Percentiles rank a stretch among this genome's conserved stretches.
Conservation (phyloP, 1,139 yeast species). For the Geotrichum australiense region DNA sequence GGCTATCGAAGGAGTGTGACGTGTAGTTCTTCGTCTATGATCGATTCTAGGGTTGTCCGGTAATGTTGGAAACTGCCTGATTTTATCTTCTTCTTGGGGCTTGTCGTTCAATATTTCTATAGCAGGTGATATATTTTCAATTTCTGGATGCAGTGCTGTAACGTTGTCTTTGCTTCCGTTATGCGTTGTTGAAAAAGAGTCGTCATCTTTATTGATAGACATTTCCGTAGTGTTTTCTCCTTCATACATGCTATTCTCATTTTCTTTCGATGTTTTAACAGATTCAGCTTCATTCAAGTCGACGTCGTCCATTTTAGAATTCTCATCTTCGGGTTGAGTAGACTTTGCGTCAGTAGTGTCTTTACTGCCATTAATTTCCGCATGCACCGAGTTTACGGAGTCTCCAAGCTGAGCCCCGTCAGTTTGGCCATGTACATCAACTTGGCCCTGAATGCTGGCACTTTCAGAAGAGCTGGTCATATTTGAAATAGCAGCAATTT, state of each 20-base stretch:
- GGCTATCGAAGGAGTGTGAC: conserved; percentile 29
- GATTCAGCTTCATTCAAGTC: background rate
- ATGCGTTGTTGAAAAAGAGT: background rate
- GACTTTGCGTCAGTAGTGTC: too few species aligned
- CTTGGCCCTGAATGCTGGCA: too few species aligned
- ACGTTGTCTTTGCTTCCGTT: conserved; percentile 1
- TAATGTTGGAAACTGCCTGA: conserved; percentile 12
- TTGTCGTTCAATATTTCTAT: conserved; percentile 2
- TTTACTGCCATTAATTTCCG: too few species aligned
- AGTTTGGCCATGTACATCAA: too few species aligned
- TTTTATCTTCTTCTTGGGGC: conserved; percentile 5
- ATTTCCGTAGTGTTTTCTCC: conserved; percentile 1
- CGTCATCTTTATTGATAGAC: background rate
- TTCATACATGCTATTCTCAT: background rate
- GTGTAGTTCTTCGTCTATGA: background rate
- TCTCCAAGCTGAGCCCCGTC: too few species aligned
- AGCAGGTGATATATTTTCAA: conserved; percentile 2
- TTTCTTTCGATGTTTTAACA: background rate
- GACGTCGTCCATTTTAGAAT: background rate
- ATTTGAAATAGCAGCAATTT: too few species aligned
- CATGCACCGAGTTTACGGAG: too few species aligned
- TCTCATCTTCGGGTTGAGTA: conserved; percentile 2
- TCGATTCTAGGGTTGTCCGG: conserved; percentile 5
- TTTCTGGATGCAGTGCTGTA: background rate
- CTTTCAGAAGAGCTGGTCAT: too few species aligned